Evolutionary conservation across 345 rosid genomes (phyloP).

Genomic region (Eucalyptus regnans): DNA sequence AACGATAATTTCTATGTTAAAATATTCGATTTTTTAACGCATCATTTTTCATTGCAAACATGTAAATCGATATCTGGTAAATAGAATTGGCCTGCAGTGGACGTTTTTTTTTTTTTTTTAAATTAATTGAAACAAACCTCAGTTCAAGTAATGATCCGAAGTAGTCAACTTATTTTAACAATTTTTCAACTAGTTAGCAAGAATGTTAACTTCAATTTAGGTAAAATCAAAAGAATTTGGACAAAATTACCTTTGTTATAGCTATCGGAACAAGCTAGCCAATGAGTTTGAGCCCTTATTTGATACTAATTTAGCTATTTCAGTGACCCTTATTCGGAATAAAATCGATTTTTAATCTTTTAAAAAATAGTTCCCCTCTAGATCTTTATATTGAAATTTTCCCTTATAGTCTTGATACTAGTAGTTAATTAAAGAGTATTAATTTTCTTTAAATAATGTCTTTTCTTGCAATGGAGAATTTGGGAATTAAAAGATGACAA

Average conservation of each 20-base stretch:
- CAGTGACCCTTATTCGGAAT: accelerated
- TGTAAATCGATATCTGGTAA: not conserved
- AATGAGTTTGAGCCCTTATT: not conserved
- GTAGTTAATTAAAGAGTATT: not conserved
- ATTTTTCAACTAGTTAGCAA: not conserved
- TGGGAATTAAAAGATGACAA: not conserved
- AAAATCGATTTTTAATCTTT: not conserved
- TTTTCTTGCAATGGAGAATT: not conserved
- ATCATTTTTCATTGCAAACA: not conserved
- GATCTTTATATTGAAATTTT: not conserved
- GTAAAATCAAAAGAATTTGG: not conserved
- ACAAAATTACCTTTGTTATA: not conserved
- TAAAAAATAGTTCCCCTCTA: not conserved
- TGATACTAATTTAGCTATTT: not conserved
- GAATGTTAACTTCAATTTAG: not conserved
- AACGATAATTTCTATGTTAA: no score
- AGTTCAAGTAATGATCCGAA: not conserved
- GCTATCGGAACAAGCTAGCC: accelerated
- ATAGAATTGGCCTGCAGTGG: not conserved
- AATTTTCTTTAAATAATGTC: not conserved
- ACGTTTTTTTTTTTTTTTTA: no score
- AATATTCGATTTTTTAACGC: not conserved
- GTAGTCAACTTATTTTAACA: not conserved
- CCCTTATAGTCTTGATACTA: not conserved
- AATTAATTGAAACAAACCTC: no score